These are phyloP conservation scores for Capsella bursapastoris DNA, from an alignment of 345 rosid genomes.

Conservation along the genomic window DNA sequence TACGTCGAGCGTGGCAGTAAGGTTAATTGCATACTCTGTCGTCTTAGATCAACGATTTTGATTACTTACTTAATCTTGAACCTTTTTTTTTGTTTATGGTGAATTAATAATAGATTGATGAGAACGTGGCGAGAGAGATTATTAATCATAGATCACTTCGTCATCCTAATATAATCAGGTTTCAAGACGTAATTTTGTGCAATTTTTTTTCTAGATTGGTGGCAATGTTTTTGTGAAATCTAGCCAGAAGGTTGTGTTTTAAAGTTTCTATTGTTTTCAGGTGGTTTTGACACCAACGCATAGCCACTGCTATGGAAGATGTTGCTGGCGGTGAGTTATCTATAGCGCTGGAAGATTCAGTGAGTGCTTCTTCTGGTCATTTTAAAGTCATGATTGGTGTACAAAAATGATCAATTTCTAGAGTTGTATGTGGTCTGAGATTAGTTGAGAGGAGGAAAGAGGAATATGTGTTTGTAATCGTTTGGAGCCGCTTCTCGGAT, in stretches of 20 bases:
- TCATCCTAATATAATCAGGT: constrained; percentile 85
- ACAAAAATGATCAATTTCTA: not conserved
- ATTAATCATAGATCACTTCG: constrained; percentile 78
- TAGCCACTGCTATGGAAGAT: constrained; percentile 69
- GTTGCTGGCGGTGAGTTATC: constrained; percentile 73
- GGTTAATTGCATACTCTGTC: constrained; percentile 36
- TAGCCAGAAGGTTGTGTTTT: not conserved
- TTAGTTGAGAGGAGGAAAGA: not conserved
- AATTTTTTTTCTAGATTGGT: not conserved
- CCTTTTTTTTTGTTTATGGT: not conserved
- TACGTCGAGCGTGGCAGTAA: constrained; percentile 83
- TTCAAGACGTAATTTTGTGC: constrained; percentile 59
- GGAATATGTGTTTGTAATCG: too few relatives aligned
- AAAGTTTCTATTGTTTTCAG: constrained; percentile 38
- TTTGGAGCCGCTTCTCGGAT: not conserved
- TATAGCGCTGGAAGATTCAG: constrained; percentile 66
- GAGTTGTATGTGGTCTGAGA: not conserved
- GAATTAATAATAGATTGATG: constrained; percentile 61
- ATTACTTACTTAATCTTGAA: too few relatives aligned
- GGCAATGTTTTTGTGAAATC: not conserved
- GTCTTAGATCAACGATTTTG: not conserved
- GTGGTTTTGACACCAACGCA: constrained; percentile 67
- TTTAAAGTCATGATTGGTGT: not conserved
- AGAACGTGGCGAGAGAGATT: constrained; percentile 83
- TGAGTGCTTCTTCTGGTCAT: constrained; percentile 34